Evolutionary conservation across 805 yeast genomes (phyloP), one percentile per base, ranked within the genome.

Genomic region (Nakazawaea ernobii): DNA sequence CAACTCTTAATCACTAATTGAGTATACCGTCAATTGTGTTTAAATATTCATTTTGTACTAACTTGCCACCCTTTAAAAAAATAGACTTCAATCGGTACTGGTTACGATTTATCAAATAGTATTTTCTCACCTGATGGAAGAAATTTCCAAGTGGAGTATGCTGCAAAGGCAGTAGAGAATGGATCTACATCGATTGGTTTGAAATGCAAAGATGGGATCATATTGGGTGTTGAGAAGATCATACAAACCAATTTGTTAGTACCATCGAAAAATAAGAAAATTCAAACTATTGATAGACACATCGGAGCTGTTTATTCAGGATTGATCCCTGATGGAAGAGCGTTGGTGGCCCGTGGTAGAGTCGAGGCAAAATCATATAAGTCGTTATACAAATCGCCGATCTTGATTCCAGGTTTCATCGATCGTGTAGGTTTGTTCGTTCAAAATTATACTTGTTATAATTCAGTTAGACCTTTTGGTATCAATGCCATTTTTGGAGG

Each of bases 381-480:
- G 65, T 75, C 82, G 49, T 71, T 77, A 54, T 92, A 86, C 71
- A 84, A 86, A 61, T 81, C 76, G 47, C 82, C 88, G 29, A 83
- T 91, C 51, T 80, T 91, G 5, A 75, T 92, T 38, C 84, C 92
- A 33, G 84, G 88, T 41, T 77, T 95, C 56, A 83, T 89, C 66
- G 91, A 86, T 59, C 83, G 95, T 60, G 69, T 94, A 58, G 96
- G 97, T 11, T 81, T 85, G 57, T 92, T 86, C 62, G 95, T 89
- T 20, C 98, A 92, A 68, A 95, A 95, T 40, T 89, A 89, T 68
- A 94, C 99, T 3, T 79, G 96, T 61, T 94, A 91, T 70, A 89
- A 87, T 65, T 91, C 97, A 32, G 99, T 94, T 9, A 85, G 99
- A 68, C 99, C 99, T 20, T 94, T 94, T 66, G 99, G 99, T 48